A percentile compares a stretch with the other conserved stretches of the same genome.
Evolutionary conservation across 2,329 filamentous ascomycete genomes (phyloP).

Genomic region (Dryadomyces quercivorus): DNA sequence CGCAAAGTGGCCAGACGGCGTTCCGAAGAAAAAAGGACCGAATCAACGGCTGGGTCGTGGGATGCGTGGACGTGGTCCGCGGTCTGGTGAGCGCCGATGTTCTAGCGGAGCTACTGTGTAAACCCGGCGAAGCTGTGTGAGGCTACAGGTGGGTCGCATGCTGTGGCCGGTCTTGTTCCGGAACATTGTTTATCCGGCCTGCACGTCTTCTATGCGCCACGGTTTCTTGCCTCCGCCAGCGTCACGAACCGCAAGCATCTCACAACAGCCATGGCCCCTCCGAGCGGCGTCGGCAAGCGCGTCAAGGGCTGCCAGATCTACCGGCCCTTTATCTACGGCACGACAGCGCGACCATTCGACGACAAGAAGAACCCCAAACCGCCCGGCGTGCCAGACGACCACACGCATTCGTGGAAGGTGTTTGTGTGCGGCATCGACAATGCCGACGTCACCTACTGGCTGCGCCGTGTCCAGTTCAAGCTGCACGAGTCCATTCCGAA

Average conservation of each 20-base stretch:
- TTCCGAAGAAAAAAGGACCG: neutral
- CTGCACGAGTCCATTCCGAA: constrained; percentile 95
- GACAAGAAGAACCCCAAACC: constrained; percentile 68
- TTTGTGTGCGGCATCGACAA: constrained; percentile 86
- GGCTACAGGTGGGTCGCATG: too few species aligned
- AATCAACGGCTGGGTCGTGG: neutral
- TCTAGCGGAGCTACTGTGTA: too few species aligned
- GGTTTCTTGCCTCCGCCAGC: neutral
- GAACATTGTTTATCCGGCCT: neutral
- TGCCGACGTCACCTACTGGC: constrained; percentile 87
- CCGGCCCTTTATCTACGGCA: constrained; percentile 62
- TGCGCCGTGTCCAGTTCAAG: constrained; percentile 96
- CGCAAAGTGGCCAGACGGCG: neutral
- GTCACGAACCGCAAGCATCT: neutral
- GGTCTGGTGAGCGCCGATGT: too few species aligned
- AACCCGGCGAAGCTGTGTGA: too few species aligned
- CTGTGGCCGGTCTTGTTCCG: too few species aligned
- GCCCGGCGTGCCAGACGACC: constrained; percentile 66
- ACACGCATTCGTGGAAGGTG: constrained; percentile 94
- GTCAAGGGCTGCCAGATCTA: constrained; percentile 53
- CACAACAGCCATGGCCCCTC: constrained; percentile 39
- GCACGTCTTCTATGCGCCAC: neutral
- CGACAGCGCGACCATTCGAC: constrained; percentile 68
- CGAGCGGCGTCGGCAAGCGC: constrained; percentile 46
- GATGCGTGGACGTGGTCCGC: too few species aligned